Percentiles rank a stretch among this genome's conserved stretches.
phyloP scores from a whole-genome alignment of 202 grass and related monocot species.

The Musa balbisiana region DNA sequence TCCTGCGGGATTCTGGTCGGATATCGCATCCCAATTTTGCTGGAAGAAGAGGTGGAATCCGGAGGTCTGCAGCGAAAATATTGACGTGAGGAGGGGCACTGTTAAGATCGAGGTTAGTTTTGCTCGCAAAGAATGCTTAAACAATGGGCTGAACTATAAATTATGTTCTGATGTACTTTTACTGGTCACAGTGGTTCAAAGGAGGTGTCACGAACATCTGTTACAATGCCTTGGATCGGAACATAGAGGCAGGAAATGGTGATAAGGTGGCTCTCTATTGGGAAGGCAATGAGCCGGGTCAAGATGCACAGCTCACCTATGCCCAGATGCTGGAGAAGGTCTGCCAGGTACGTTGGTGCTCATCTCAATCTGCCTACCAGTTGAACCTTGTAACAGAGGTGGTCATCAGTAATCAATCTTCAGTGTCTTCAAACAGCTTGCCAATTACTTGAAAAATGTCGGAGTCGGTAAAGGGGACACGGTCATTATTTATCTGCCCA shows the following conservation, averaged over 20 bases:
- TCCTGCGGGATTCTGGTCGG: slow-evolving; percentile 79
- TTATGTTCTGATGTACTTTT: neutral
- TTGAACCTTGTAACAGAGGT: neutral
- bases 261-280: slow-evolving; percentile 81
- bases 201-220: slow-evolving; percentile 75
- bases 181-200: slow-evolving; percentile 72
- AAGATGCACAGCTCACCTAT: slow-evolving; percentile 69
- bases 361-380: neutral
- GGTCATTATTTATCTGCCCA: slow-evolving; percentile 85
- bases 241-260: slow-evolving; percentile 54
- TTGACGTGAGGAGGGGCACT: slow-evolving; percentile 64
- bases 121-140: neutral
- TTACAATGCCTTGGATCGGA: slow-evolving; percentile 87
- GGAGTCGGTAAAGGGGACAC: slow-evolving; percentile 69
- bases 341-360: slow-evolving; percentile 56
- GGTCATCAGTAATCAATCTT: neutral
- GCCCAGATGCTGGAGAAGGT: slow-evolving; percentile 61
- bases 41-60: slow-evolving; percentile 84
- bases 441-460: slow-evolving; percentile 75
- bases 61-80: slow-evolving; percentile 62
- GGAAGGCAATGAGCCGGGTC: slow-evolving; percentile 67
- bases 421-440: slow-evolving; percentile 34
- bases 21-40: slow-evolving; percentile 60
- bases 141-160: neutral
- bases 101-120: slow-evolving; percentile 68